phyloP scores from a whole-genome alignment of 495 filamentous ascomycete species.

The Tuber melanosporum region DNA sequence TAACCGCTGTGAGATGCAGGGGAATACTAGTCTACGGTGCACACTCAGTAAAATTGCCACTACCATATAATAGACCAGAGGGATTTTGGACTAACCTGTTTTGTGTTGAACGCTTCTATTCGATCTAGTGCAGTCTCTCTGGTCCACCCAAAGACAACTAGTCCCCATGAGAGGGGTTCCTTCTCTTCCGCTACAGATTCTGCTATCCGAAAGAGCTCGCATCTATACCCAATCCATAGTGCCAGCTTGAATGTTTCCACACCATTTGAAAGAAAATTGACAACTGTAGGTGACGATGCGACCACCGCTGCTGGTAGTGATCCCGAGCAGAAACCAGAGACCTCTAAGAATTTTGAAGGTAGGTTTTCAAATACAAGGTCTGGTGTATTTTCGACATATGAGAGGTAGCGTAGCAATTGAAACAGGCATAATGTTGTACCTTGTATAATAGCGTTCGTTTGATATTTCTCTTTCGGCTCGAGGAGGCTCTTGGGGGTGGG shows the following conservation, averaged over 20 bases:
- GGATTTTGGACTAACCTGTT: conserved; percentile 16
- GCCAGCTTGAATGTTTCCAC: conserved; percentile 29
- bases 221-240: conserved; percentile 33
- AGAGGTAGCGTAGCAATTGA: conserved; percentile 31
- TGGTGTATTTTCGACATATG: conserved; percentile 25
- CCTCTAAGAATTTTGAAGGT: conserved; percentile 19
- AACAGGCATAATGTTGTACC: conserved; percentile 22
- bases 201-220: conserved; percentile 27
- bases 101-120: conserved; percentile 20
- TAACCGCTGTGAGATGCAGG: conserved; percentile 31
- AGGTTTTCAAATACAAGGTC: conserved; percentile 21
- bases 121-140: conserved; percentile 27
- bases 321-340: conserved; percentile 33
- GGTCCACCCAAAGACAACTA: conserved; percentile 34
- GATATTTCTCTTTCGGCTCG: conserved; percentile 26
- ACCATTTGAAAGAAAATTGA: conserved; percentile 26
- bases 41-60: background rate
- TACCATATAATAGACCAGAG: conserved; percentile 7
- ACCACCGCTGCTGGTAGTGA: conserved; percentile 28
- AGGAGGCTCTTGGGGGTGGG: conserved; percentile 16
- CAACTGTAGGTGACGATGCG: conserved; percentile 18
- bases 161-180: conserved; percentile 29
- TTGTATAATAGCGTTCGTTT: conserved; percentile 25
- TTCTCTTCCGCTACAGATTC: conserved; percentile 22
- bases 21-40: conserved; percentile 13